phyloP scores from a whole-genome alignment of 164 flowering plant species.

The Cinnamomum micranthum region DNA sequence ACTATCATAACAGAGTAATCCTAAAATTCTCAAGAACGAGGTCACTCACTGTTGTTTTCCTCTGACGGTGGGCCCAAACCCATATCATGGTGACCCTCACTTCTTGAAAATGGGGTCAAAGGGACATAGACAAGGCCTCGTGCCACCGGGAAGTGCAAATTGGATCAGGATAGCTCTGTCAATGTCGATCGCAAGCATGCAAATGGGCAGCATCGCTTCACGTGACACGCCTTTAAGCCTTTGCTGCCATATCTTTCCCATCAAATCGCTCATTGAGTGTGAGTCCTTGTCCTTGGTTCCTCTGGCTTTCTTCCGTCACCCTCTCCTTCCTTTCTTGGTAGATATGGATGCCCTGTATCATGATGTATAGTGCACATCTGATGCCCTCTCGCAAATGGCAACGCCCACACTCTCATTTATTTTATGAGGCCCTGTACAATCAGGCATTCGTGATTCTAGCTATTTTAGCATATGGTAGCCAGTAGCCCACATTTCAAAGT shows the following conservation, averaged over 20 bases:
- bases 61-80: too few species aligned
- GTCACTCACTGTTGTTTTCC: too few species aligned
- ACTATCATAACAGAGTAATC: too few species aligned
- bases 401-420: too few species aligned
- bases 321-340: background rate
- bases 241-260: background rate
- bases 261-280: background rate
- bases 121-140: background rate
- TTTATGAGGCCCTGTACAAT: too few species aligned
- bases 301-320: background rate
- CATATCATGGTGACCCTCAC: too few species aligned
- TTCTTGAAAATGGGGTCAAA: too few species aligned
- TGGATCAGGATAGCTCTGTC: background rate
- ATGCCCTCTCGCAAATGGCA: background rate
- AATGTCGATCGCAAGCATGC: background rate
- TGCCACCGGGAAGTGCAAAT: background rate
- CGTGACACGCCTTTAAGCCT: slow-evolving; percentile 4
- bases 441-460: too few species aligned
- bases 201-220: background rate
- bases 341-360: background rate
- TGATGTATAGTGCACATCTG: background rate
- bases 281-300: background rate
- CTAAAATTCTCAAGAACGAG: too few species aligned
- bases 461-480: too few species aligned
- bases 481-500: too few species aligned